Conservation (phyloP, 2,329 filamentous ascomycete species). For the Colletotrichum sp. region DNA sequence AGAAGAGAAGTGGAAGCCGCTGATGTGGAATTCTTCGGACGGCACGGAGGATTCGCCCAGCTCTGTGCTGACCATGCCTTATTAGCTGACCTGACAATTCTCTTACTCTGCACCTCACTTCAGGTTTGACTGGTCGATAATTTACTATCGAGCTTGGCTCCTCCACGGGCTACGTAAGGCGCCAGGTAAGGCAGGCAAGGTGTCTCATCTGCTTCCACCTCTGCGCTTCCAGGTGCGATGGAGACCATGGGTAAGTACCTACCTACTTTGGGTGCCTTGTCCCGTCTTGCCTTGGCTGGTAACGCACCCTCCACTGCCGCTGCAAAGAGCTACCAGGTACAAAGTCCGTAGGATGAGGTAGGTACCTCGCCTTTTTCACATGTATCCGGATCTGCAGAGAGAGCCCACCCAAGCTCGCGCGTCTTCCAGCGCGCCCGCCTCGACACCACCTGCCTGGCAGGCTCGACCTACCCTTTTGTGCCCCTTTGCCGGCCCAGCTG, state of each 20-base stretch:
- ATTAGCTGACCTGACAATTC: neutral
- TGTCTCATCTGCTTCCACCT: neutral
- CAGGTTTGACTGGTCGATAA: neutral
- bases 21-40: neutral
- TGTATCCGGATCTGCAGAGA: constrained; percentile 5
- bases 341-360: neutral
- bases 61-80: neutral
- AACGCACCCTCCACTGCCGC: neutral
- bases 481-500: neutral
- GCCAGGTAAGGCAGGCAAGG: neutral
- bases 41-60: neutral
- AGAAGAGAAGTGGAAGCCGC: neutral
- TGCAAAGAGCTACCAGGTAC: neutral
- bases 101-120: neutral
- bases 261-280: neutral
- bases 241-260: neutral
- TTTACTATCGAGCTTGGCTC: constrained; percentile 4
- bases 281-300: neutral
- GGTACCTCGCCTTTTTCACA: neutral
- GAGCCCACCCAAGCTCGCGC: neutral
- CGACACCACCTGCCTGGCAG: neutral
- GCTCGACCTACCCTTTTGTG: neutral
- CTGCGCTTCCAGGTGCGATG: neutral
- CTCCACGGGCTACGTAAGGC: constrained; percentile 4
- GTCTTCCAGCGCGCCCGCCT: neutral